Percentiles rank a stretch among this genome's conserved stretches.
Conservation (phyloP, 257 asterid species). For the Plantago major region DNA sequence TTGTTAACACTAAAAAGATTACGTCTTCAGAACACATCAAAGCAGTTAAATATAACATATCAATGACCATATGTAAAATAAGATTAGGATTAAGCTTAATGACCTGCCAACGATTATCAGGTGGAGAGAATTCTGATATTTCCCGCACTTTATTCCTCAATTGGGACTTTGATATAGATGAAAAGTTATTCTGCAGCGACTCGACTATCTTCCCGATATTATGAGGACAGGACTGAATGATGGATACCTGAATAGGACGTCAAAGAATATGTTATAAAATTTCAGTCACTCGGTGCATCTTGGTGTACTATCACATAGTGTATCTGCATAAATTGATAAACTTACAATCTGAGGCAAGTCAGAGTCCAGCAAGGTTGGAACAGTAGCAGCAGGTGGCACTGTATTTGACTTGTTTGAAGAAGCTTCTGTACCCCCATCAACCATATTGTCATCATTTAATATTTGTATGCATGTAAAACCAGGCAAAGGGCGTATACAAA, state of each 20-base stretch:
- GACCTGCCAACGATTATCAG: conserved; percentile 87
- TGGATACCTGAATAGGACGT: conserved; percentile 40
- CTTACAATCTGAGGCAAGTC: conserved; percentile 80
- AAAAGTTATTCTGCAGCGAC: conserved; percentile 52
- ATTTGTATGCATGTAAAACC: conserved; percentile 38
- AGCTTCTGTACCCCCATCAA: conserved; percentile 39
- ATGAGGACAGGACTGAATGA: conserved; percentile 55
- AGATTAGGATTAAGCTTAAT: conserved; percentile 13
- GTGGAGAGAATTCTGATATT: conserved; percentile 49
- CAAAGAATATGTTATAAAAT: conserved; percentile 1
- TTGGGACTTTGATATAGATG: conserved; percentile 54
- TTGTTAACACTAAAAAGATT: too few relatives aligned
- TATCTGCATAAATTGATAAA: conserved; percentile 10
- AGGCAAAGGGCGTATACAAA: conserved; percentile 55
- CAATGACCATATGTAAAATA: neutral
- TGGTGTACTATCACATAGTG: neutral
- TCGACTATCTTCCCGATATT: conserved; percentile 54
- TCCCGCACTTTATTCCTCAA: conserved; percentile 77
- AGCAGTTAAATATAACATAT: neutral
- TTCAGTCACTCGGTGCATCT: too few relatives aligned
- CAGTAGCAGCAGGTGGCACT: conserved; percentile 25
- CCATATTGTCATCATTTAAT: conserved; percentile 31
- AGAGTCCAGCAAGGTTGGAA: conserved; percentile 42
- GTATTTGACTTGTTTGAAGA: conserved; percentile 35
- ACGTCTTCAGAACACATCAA: neutral